Base-by-base conservation (phyloP, 2,329 filamentous ascomycete species). In the Paecilomyces formosus region DNA sequence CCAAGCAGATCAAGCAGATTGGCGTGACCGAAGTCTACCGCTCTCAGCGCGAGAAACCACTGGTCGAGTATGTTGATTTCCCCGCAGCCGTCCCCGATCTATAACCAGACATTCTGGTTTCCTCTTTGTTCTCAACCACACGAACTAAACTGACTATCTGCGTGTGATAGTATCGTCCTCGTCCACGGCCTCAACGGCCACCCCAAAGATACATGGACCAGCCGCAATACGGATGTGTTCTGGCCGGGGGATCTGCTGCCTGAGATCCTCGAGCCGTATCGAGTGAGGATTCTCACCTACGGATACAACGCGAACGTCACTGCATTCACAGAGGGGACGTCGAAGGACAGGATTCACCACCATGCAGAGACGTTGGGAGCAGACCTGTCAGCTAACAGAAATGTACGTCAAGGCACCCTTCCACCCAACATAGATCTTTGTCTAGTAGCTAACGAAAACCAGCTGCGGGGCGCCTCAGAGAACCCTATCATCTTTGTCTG, bases 401-500 rank as follows among this genome's bases (percentile, higher is more conserved):
- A 81, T 66, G 74, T 76, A 64, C 61, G 70, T 71, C n/a, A 21
- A 54, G 35, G 53, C 28, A 22, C 9, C 11, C 30, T 30, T 33
- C 9, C 33, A 30, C 53, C 54, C n/a, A 18, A 45, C 18, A 45
- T 26, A n/a, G 39, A 18, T 45, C 39, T n/a, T 45, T n/a, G 8
- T 45, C 7, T 9, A 12, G 8, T 31, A 45, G 35, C 35, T 39
- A 45, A 45, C 39, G 1, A n/a, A 45, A 45, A 8, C 6, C 1
- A 75, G 76, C 66, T 74, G 54, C 71, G 71, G 60, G 64, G 81
- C 56, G 83, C 82, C 4, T 74, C 77, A 33, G 78, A 80, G 24
- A 84, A 86, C 52, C 87, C 88, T 4, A 89, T 92, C 64, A 86
- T 92, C 61, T 92, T 88, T 79, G 83, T 92, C 35, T 87, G 83